phyloP scores from a whole-genome alignment of 1,139 yeast species.

The Yamadazyma conglobata region DNA sequence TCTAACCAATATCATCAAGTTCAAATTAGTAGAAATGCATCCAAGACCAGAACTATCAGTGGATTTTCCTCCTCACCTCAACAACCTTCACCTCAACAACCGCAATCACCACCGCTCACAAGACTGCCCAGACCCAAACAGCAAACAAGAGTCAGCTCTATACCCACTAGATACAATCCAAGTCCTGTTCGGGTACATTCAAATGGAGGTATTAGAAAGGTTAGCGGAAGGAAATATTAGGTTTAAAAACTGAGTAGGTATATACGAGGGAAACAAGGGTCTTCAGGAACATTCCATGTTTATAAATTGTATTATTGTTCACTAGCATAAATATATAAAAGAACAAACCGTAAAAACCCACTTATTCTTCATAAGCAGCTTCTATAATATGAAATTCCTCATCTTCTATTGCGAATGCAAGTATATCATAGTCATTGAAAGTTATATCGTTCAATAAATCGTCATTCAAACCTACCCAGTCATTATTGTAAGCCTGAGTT shows the following conservation, averaged over 20 bases:
- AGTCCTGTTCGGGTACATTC: conserved; percentile 28
- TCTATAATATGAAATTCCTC: conserved; percentile 39
- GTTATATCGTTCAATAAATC: conserved; percentile 23
- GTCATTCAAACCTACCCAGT: conserved; percentile 35
- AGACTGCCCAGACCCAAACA: conserved; percentile 34
- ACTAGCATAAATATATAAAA: conserved; percentile 2
- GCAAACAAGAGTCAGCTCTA: conserved; percentile 26
- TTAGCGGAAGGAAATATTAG: conserved; percentile 23
- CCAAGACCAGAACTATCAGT: conserved; percentile 47
- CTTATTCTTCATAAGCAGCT: conserved; percentile 39
- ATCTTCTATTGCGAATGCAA: conserved; percentile 39
- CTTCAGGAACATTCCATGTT: not conserved
- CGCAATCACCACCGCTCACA: conserved; percentile 22
- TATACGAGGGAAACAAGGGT: not conserved
- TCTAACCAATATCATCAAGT: conserved; percentile 37
- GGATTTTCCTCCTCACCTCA: conserved; percentile 46
- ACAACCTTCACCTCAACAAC: conserved; percentile 6
- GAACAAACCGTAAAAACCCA: no score
- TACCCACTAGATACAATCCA: conserved; percentile 16
- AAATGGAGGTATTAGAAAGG: conserved; percentile 36
- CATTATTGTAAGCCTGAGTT: conserved; percentile 35
- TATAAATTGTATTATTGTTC: conserved; percentile 1
- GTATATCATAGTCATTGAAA: conserved; percentile 36
- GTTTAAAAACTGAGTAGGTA: conserved; percentile 1
- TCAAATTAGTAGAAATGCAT: conserved; percentile 46